Percentiles rank a stretch among this genome's conserved stretches.
Conservation (phyloP, 2,329 filamentous ascomycete species). For the Ceratocystiopsis sp. region DNA sequence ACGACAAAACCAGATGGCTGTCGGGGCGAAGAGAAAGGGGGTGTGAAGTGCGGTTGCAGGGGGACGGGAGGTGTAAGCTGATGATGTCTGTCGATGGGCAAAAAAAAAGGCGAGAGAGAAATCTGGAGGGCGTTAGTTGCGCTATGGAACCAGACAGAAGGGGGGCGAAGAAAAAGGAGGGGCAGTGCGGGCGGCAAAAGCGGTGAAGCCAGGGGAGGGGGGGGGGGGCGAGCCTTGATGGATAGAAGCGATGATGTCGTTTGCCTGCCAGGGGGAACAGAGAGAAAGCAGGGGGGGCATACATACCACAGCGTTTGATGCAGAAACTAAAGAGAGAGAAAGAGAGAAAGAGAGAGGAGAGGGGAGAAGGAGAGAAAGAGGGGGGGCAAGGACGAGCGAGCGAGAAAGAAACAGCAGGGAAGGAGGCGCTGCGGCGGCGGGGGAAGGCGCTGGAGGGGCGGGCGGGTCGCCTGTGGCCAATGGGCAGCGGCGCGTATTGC, state of each 20-base stretch:
- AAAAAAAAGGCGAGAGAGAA: neutral
- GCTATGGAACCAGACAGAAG: slow-evolving; percentile 6
- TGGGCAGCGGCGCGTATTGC: no score
- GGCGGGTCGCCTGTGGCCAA: no score
- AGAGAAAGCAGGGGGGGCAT: no score
- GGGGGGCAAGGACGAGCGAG: no score
- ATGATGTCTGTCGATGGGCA: neutral
- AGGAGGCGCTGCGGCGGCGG: no score
- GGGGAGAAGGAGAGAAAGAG: no score
- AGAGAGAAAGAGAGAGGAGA: neutral
- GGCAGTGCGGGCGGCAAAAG: neutral
- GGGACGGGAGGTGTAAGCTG: neutral
- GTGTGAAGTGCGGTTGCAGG: neutral
- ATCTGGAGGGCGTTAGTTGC: no score
- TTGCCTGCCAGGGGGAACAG: no score
- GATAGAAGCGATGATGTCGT: no score
- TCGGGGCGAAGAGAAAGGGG: neutral
- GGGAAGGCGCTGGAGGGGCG: no score
- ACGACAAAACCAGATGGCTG: neutral
- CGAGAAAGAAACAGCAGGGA: neutral
- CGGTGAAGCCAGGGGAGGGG: neutral
- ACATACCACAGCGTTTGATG: neutral
- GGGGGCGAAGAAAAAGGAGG: slow-evolving; percentile 3
- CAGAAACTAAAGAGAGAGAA: neutral
- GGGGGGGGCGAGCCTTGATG: no score